A percentile compares a stretch with the other conserved stretches of the same genome.
Conservation (phyloP, 2,329 filamentous ascomycete genomes). For the Hymenoscyphus repandus region DNA sequence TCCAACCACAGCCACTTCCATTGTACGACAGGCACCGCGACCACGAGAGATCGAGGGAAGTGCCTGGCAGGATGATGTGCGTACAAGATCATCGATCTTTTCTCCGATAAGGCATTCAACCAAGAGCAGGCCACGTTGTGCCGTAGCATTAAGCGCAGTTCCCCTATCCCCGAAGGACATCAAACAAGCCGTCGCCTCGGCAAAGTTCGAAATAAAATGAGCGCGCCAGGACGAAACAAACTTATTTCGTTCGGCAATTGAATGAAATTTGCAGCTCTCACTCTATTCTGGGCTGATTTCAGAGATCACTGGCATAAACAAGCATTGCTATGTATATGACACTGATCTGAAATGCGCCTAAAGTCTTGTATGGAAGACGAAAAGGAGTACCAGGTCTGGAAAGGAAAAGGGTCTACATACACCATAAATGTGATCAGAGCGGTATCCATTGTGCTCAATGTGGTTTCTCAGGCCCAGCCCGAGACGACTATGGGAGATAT, state of each 20-base stretch:
- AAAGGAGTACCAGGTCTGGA: background rate
- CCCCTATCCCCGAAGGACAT: background rate
- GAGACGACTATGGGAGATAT: constrained; percentile 2
- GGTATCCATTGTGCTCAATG: constrained; percentile 35
- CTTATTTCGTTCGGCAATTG: no score
- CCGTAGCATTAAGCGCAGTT: no score
- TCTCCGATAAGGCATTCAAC: background rate
- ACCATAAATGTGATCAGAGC: constrained; percentile 65
- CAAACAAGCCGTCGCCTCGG: background rate
- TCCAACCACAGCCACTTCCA: no score
- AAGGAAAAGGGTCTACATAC: constrained; percentile 43
- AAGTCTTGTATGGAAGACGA: background rate
- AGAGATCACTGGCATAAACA: background rate
- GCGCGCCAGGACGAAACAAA: background rate
- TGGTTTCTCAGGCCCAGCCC: constrained; percentile 13
- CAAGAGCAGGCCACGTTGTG: background rate
- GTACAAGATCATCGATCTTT: background rate
- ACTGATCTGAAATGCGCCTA: no score
- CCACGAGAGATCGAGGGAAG: background rate
- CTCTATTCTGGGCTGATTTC: background rate
- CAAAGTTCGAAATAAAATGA: background rate
- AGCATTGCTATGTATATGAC: background rate
- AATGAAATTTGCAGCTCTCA: no score
- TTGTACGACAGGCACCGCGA: no score
- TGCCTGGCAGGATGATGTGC: background rate